Base-by-base conservation (phyloP, 352 stramenopile species). In the Saprolegnia diclina region DNA sequence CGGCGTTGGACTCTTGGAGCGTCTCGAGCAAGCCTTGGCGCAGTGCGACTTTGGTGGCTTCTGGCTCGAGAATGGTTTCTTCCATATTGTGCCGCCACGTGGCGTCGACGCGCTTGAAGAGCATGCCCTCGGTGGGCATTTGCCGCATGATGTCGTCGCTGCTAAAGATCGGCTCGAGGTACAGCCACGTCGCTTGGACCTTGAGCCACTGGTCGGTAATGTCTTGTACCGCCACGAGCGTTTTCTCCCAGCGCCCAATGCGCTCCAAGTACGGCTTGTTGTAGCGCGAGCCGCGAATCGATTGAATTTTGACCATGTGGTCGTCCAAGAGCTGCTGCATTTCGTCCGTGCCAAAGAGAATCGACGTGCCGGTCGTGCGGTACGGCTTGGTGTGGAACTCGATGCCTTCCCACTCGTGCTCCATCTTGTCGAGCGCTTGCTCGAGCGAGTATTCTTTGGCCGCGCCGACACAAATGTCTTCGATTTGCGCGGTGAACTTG, bases 131-230 rank as follows among this genome's bases (percentile, higher is more conserved):
- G 0, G 76, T 91, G 2, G 90, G 90, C 88, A 97, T 96, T 63
- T 97, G 90, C 11, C 88, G 80, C 87, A 96, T 96, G 72, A 97
- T 97, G 74, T 97, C 91, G 37, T 97, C 90, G 14, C 85, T 96
- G 52, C 80, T 92, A 71, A 97, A 97, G 56, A 97, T 97, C 9
- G 91, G 91, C 66, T 97, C 91, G 32, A 97, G 77, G 72, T 97
- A 97, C 26, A 97, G 66, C 91, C 91, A 97, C 37, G 91, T 97
- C 16, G 89, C 79, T 72, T 97, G 91, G 21, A 97, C 89, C 73
- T 97, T 96, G 56, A 97, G 89, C 91, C 91, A 97, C 65, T 96
- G 96, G 78, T 97, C 91, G 75, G 97, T 89, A 44, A 97, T 96
- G 46, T 97, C 89, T 70, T 97, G 89, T 21, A 97, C 81, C n/a